Evolutionary conservation across 1,139 yeast species (phyloP), one percentile per base, ranked within the genome.

Genomic region (Geotrichum carabidarum): DNA sequence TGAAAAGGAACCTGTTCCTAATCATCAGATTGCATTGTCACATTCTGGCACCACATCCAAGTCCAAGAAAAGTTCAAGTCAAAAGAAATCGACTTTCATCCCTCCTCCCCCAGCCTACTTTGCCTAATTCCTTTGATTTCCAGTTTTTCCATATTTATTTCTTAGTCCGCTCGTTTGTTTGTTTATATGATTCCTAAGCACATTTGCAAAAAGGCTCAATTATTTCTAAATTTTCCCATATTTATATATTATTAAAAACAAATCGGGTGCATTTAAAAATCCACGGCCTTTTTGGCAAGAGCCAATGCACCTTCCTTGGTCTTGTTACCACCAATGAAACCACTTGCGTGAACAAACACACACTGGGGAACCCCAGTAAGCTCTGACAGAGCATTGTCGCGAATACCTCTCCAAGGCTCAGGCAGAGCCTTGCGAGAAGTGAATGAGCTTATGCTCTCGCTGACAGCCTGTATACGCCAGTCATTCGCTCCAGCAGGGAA

Each of bases 311-410:
- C 86, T 51, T 89, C 97, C 62, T 78, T 74, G 35, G 95, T 78
- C 66, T 83, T 78, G 58, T 94, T 89, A 52, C 99, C 99, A 38
- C 99, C 99, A 68, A 93, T 93, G 72, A 93, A 93, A 0, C 99
- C 99, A 47, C 96, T 88, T 45, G 98, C 97, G 65, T 93, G 99
- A 55, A 94, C 82, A 68, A 93, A 93, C 35, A 91, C 82, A 68
- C 96, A 87, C 2, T 88, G 96, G 18, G 81, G 82, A 56, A 93
- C 80, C 17, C 95, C 96, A 40, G 90, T 75, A 62, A 79, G 74
- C 60, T 83, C 76, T 60, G 86, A 81, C 64, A 93, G 78, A 45
- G 77, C 86, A 36, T 86, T 91, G 68, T 93, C 99, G 67, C 99
- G 82, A 51, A 91, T 74, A 34, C 99, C 99, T 75, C 99, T 81